These are phyloP conservation scores for Alternaria ethzedia DNA, from an alignment of 2,329 filamentous ascomycete species.

Conservation along the genomic window DNA sequence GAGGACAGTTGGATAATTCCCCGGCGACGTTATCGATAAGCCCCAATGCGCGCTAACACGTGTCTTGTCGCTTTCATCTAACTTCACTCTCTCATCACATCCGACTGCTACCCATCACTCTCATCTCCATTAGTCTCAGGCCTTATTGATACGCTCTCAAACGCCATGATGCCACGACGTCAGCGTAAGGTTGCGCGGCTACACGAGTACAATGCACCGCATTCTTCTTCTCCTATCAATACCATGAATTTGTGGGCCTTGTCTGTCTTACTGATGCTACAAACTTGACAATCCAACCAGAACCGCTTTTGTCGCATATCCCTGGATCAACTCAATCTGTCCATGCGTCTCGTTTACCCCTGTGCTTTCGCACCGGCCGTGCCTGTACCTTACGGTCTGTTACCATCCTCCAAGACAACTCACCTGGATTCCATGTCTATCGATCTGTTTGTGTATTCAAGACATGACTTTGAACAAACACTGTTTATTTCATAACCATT, in stretches of 20 bases:
- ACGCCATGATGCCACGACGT: background rate
- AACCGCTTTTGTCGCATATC: no score
- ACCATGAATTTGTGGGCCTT: background rate
- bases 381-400: no score
- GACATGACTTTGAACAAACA: no score
- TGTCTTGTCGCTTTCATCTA: constrained; percentile 1
- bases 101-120: background rate
- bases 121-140: background rate
- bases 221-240: background rate
- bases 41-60: constrained; percentile 11
- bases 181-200: background rate
- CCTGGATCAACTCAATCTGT: no score
- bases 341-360: no score
- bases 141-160: background rate
- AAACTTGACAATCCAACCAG: background rate
- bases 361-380: no score
- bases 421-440: no score
- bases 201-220: background rate
- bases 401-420: no score
- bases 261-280: background rate
- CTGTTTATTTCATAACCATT: no score
- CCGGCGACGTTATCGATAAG: constrained; percentile 25
- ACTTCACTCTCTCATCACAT: background rate
- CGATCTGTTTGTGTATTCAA: no score
- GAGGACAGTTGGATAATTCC: constrained; percentile 32